These are phyloP conservation scores for Alternaria panax DNA, from an alignment of 2,329 filamentous ascomycete genomes.

Conservation along the genomic window DNA sequence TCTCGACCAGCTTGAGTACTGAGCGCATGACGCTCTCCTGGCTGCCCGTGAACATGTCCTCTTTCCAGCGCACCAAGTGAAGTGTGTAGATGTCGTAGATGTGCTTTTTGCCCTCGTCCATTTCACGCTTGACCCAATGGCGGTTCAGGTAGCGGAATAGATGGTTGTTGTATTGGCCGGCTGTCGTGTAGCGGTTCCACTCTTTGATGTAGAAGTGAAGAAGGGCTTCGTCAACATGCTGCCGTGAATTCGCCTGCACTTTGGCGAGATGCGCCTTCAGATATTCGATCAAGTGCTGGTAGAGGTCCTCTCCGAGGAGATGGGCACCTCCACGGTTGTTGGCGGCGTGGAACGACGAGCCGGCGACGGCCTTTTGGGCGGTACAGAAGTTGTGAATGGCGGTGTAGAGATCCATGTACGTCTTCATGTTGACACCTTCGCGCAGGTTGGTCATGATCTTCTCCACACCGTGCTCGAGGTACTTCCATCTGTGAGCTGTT, in stretches of 20 bases:
- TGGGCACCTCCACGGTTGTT: conserved; percentile 87
- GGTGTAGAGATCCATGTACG: conserved; percentile 98
- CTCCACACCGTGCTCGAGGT: conserved; percentile 85
- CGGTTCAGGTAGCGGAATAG: conserved; percentile 95
- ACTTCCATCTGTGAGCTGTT: conserved; percentile 75
- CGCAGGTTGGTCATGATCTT: conserved; percentile 93
- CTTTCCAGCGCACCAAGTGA: conserved; percentile 93
- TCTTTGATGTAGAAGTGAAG: conserved; percentile 94
- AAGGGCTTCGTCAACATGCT: conserved; percentile 87
- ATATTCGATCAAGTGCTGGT: conserved; percentile 88
- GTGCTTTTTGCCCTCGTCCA: conserved; percentile 98
- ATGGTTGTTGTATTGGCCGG: conserved; percentile 97
- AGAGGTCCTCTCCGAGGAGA: conserved; percentile 92
- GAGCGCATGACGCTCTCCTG: conserved; percentile 92
- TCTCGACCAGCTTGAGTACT: conserved; percentile 93
- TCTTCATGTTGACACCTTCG: conserved; percentile 91
- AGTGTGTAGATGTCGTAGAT: conserved; percentile 98
- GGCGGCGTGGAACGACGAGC: conserved; percentile 54
- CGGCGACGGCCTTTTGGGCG: conserved; percentile 88
- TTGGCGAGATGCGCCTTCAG: conserved; percentile 77
- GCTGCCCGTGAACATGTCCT: conserved; percentile 85
- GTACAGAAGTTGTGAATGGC: conserved; percentile 99
- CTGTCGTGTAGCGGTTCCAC: conserved; percentile 94
- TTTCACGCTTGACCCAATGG: conserved; percentile 98
- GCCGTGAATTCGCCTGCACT: conserved; percentile 75